These are phyloP conservation scores for Eurotiales sp. DNA, from an alignment of 2,329 filamentous ascomycete genomes.

Conservation along the genomic window DNA sequence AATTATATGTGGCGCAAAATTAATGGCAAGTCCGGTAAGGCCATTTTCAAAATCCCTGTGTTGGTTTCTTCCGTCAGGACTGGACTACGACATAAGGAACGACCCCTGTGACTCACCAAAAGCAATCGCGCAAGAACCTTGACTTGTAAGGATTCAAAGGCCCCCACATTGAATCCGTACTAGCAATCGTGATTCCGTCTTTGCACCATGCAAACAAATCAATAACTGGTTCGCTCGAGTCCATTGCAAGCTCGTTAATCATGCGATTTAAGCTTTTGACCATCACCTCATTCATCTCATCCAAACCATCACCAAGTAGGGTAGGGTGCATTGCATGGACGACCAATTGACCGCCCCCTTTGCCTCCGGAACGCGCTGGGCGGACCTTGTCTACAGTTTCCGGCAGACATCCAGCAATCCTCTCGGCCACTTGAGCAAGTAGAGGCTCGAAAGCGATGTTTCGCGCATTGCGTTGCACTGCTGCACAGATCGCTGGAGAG, in stretches of 20 bases:
- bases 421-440: constrained; percentile 16
- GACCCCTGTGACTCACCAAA: constrained; percentile 18
- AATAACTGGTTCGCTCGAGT: constrained; percentile 5
- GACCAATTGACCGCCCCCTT: constrained; percentile 17
- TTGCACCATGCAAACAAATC: constrained; percentile 27
- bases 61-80: not conserved
- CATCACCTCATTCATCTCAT: constrained; percentile 27
- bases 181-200: constrained; percentile 25
- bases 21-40: constrained; percentile 26
- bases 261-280: constrained; percentile 13
- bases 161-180: constrained; percentile 27
- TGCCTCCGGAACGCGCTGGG: constrained; percentile 20
- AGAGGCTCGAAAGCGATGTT: constrained; percentile 24
- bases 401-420: constrained; percentile 20
- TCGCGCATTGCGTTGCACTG: constrained; percentile 22
- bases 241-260: constrained; percentile 19
- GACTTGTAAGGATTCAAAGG: constrained; percentile 26
- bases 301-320: constrained; percentile 21
- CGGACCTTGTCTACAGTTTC: constrained; percentile 19
- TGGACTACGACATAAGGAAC: not conserved
- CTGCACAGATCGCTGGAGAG: constrained; percentile 22
- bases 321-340: constrained; percentile 25
- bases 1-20: constrained; percentile 33
- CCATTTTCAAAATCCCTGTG: constrained; percentile 39
- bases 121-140: constrained; percentile 19